These are phyloP conservation scores for Coemansia asiatica DNA, from an alignment of 192 early-diverging fungal genomes.

Conservation along the genomic window DNA sequence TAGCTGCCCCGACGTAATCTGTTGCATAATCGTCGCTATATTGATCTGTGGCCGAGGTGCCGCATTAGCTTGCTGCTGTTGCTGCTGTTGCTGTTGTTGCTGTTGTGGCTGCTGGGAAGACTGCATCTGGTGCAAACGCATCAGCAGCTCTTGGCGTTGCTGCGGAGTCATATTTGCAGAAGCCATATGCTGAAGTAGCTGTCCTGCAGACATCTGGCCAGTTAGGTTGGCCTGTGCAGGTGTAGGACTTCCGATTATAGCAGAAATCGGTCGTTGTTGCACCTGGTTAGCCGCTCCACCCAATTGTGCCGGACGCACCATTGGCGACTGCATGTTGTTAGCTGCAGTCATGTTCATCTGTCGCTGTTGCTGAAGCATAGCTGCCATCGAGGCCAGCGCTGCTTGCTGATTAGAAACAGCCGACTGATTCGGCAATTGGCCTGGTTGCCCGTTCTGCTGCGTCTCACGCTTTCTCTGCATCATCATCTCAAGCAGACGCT, in stretches of 20 bases:
- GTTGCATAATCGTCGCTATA: conserved; percentile 30
- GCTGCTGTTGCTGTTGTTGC: conserved; percentile 11
- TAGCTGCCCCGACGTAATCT: conserved; percentile 35
- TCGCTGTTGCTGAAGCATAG: conserved; percentile 31
- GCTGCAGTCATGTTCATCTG: conserved; percentile 6
- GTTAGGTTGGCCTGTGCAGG: background rate
- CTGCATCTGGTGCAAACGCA: conserved; percentile 22
- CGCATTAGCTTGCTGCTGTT: conserved; percentile 16
- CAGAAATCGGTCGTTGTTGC: background rate
- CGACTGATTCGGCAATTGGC: conserved; percentile 6
- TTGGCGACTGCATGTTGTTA: conserved; percentile 5
- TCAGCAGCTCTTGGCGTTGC: conserved; percentile 17
- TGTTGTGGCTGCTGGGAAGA: background rate
- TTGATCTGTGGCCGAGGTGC: conserved; percentile 31
- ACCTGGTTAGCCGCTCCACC: background rate
- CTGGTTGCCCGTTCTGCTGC: background rate
- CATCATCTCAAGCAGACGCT: conserved; percentile 27
- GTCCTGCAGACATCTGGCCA: conserved; percentile 1
- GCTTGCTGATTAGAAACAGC: conserved; percentile 10
- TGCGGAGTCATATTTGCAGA: conserved; percentile 7
- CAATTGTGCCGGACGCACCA: background rate
- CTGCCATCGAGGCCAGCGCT: conserved; percentile 26
- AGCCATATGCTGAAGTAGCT: background rate
- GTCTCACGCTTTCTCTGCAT: conserved; percentile 22
- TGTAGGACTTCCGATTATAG: background rate